Evolutionary conservation across 352 stramenopile species (phyloP), one percentile per base, ranked within the genome.

Genomic region (Pythium brassicae): DNA sequence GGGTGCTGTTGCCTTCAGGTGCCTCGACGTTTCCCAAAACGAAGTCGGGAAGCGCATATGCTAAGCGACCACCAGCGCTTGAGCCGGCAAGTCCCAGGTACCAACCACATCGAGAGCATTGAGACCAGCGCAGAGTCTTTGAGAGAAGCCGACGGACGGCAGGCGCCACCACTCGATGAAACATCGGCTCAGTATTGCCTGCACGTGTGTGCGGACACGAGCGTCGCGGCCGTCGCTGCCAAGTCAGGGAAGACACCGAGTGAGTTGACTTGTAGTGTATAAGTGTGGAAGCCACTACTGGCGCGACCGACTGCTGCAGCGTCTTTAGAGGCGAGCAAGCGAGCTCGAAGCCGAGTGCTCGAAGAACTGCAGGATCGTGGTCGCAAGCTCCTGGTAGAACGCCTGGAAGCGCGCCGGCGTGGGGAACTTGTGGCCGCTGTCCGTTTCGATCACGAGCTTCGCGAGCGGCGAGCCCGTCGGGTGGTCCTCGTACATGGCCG

Each of bases 391-490:
- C 4, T 57, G 55, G 53, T 86, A 86, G 11, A 89, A 59, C 40
- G 67, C 42, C 20, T 69, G 57, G 59, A 89, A 62, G 47, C 70
- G 68, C 11, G 58, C 73, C 1, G 72, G 68, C 12, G 78, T 85
- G 8, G 82, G 79, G 61, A 92, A 89, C 44, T 87, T 87, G 64
- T 92, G 82, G 42, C 75, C 69, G 40, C 63, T 62, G 14, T 74
- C 65, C 37, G 83, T 66, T 37, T 86, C 69, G n/a, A 78, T 9
- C 9, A 83, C 27, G 27, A 78, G 19, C 37, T 72, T 70, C 46
- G n/a, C 19, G 50, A 64, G 34, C 5, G 61, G 57, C 59, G 65
- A 72, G 14, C 66, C 68, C 26, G 71, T 68, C 17, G 62, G 50
- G 32, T 83, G 50, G 15, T 64, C 35, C 7, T 49, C 60, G 60